Percentiles rank a stretch among this genome's conserved stretches.
These are phyloP conservation scores for Aurifilum marmelostoma DNA, from an alignment of 2,329 filamentous ascomycete species.

Conservation along the genomic window DNA sequence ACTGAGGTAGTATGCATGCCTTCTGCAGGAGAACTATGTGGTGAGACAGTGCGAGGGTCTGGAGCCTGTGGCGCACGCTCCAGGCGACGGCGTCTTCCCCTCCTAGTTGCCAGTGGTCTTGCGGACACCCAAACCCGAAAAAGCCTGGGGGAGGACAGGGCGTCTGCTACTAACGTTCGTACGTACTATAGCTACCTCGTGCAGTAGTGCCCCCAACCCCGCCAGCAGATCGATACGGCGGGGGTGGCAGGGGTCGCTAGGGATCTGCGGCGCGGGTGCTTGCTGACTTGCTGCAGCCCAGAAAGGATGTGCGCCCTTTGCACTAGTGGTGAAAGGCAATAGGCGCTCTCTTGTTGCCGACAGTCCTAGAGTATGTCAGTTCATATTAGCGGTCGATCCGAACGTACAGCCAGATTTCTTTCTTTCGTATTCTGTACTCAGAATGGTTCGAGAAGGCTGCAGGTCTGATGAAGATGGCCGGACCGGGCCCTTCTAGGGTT, in stretches of 20 bases:
- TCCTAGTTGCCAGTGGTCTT: neutral
- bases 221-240: slow-evolving; percentile 1
- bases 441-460: slow-evolving; percentile 15
- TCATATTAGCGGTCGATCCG: neutral
- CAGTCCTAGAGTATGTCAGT: neutral
- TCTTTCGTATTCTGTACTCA: neutral
- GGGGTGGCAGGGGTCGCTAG: neutral
- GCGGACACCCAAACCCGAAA: neutral
- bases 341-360: neutral
- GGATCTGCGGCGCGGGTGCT: neutral
- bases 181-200: neutral
- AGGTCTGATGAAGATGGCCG: neutral
- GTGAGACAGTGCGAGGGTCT: neutral
- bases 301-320: neutral
- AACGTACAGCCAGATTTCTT: neutral
- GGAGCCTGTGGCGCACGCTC: neutral
- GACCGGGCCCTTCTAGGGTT: slow-evolving; percentile 12
- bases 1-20: neutral
- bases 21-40: neutral
- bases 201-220: slow-evolving; percentile 1
- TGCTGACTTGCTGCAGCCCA: neutral
- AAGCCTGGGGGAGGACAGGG: neutral
- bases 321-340: neutral
- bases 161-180: neutral
- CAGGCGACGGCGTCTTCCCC: no score